These are phyloP conservation scores for Baorangia bicolor DNA, from an alignment of 768 basidiomycete genomes.

Conservation along the genomic window DNA sequence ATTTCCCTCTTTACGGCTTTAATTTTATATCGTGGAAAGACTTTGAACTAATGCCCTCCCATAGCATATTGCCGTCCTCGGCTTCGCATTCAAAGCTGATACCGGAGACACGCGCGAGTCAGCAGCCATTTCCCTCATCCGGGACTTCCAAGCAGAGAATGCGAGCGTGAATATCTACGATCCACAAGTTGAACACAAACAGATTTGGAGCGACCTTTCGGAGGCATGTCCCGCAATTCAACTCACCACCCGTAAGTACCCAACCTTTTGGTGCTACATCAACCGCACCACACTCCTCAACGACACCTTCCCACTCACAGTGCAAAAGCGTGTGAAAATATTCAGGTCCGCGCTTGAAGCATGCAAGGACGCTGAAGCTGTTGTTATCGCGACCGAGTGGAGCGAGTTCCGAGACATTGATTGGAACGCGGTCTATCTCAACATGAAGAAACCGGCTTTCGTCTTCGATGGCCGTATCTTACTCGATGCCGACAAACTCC, in stretches of 20 bases:
- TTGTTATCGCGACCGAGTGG: conserved; percentile 98
- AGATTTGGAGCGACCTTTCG: conserved; percentile 82
- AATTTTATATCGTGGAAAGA: conserved; percentile 6
- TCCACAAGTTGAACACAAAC: conserved; percentile 79
- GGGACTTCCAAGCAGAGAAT: conserved; percentile 88
- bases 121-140: conserved; percentile 90
- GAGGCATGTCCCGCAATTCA: conserved; percentile 66
- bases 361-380: conserved; percentile 84
- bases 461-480: conserved; percentile 93
- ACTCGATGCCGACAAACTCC: conserved; percentile 76
- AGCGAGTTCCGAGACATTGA: conserved; percentile 92
- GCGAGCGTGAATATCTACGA: conserved; percentile 89
- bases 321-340: conserved; percentile 88
- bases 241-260: conserved; percentile 63
- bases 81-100: conserved; percentile 99
- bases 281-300: background rate
- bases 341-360: conserved; percentile 78
- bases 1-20: background rate
- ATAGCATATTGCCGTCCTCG: conserved; percentile 91
- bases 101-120: conserved; percentile 99
- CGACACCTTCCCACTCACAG: conserved; percentile 36
- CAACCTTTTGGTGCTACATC: background rate
- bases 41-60: conserved; percentile 7
- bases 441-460: conserved; percentile 98
- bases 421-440: conserved; percentile 81